A percentile compares a stretch with the other conserved stretches of the same genome.
phyloP scores from a whole-genome alignment of 768 basidiomycete genomes.

The Kwoniella shandongensis region DNA sequence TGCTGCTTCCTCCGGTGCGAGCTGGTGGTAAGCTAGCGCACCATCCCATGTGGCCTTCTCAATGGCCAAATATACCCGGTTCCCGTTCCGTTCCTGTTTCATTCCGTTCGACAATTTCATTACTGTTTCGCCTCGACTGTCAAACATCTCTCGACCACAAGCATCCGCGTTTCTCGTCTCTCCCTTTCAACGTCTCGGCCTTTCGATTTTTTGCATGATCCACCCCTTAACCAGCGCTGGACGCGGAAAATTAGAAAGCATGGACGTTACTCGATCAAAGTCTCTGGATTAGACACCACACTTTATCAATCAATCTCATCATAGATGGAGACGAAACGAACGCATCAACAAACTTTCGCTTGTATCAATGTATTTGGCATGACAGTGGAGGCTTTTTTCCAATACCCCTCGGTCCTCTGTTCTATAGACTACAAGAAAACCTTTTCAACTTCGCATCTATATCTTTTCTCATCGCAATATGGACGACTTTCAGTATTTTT shows the following conservation, averaged over 20 bases:
- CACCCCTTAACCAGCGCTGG: conserved; percentile 2
- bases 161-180: background rate
- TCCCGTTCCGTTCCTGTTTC: background rate
- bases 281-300: conserved; percentile 2
- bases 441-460: background rate
- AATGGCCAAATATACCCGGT: conserved; percentile 14
- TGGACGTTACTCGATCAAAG: conserved; percentile 17
- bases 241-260: conserved; percentile 13
- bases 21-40: conserved; percentile 43
- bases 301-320: background rate
- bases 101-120: background rate
- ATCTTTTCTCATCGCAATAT: background rate
- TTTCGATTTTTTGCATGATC: background rate
- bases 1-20: conserved; percentile 36
- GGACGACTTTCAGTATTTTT: background rate
- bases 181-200: background rate
- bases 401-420: conserved; percentile 1
- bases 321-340: conserved; percentile 4
- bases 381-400: conserved; percentile 2
- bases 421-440: background rate
- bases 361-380: conserved; percentile 17
- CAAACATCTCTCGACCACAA: background rate
- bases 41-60: background rate
- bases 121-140: background rate
- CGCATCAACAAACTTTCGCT: conserved; percentile 6